phyloP scores from a whole-genome alignment of 345 rosid species.

The Gynandropsis gynandra region DNA sequence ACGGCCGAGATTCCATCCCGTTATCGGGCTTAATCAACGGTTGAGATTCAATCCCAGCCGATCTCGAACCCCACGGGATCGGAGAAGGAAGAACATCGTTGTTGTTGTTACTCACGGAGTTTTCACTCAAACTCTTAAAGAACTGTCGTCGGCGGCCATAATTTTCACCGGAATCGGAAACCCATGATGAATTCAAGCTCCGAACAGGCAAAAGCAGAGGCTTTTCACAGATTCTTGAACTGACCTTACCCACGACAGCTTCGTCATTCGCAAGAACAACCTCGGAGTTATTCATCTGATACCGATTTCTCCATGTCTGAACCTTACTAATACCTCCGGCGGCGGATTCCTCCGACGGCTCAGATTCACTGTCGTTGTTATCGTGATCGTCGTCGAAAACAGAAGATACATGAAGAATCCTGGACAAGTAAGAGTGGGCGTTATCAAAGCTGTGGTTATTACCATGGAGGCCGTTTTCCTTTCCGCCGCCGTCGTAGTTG shows the following conservation, averaged over 20 bases:
- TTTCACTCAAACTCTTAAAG: conserved; percentile 35
- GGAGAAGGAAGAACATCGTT: conserved; percentile 84
- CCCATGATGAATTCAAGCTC: conserved; percentile 56
- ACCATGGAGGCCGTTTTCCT: conserved; percentile 24
- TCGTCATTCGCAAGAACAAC: conserved; percentile 47
- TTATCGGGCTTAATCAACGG: conserved; percentile 3
- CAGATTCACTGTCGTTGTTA: conserved; percentile 23
- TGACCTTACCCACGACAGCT: conserved; percentile 21
- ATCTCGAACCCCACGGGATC: conserved; percentile 89
- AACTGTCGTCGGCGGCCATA: conserved; percentile 20
- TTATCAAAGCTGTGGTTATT: conserved; percentile 36
- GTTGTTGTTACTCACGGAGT: conserved; percentile 29
- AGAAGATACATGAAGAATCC: conserved; percentile 78
- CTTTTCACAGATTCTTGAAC: conserved; percentile 41
- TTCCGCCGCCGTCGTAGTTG: conserved; percentile 43
- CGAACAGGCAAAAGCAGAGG: conserved; percentile 81
- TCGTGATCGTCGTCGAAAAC: conserved; percentile 70
- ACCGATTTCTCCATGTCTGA: conserved; percentile 75
- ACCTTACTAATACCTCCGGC: conserved; percentile 30
- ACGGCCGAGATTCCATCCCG: conserved; percentile 17
- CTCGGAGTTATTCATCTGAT: conserved; percentile 50
- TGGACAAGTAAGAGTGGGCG: conserved; percentile 59
- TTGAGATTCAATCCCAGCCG: conserved; percentile 29
- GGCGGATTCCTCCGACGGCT: conserved; percentile 28
- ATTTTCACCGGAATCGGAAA: conserved; percentile 28